phyloP scores from a whole-genome alignment of 192 early-diverging fungal species.

The Coemansia sp. region DNA sequence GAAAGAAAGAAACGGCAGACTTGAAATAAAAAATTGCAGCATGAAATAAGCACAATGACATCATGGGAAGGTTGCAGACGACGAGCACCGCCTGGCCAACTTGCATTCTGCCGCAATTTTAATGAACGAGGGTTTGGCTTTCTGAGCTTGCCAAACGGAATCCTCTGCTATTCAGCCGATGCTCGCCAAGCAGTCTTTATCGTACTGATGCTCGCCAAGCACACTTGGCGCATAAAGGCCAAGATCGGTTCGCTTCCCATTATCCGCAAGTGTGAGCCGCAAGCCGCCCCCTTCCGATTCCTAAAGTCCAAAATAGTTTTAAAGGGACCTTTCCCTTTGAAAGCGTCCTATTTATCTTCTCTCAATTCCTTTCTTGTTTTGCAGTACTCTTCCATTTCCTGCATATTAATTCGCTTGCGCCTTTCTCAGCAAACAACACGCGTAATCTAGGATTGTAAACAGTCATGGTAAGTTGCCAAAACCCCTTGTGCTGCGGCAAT shows the following conservation, averaged over 20 bases:
- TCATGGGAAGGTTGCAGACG: background rate
- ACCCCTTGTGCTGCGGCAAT: too few species aligned
- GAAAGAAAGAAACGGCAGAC: background rate
- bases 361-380: background rate
- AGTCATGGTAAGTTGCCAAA: background rate
- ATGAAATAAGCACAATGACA: background rate
- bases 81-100: background rate
- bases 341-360: constrained; percentile 2
- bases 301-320: background rate
- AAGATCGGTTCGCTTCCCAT: constrained; percentile 1
- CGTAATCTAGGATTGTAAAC: background rate
- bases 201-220: background rate
- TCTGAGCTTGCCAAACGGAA: too few species aligned
- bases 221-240: background rate
- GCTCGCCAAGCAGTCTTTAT: background rate
- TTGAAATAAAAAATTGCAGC: background rate
- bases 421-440: background rate
- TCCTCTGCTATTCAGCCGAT: too few species aligned
- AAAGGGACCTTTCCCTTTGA: background rate
- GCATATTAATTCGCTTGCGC: background rate
- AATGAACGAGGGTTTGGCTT: background rate
- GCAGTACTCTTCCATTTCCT: background rate
- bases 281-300: background rate
- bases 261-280: background rate
- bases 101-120: background rate